A percentile compares a stretch with the other conserved stretches of the same genome.
These are phyloP conservation scores for Wickerhamomyces bovis DNA, from an alignment of 805 yeast genomes.

Conservation along the genomic window DNA sequence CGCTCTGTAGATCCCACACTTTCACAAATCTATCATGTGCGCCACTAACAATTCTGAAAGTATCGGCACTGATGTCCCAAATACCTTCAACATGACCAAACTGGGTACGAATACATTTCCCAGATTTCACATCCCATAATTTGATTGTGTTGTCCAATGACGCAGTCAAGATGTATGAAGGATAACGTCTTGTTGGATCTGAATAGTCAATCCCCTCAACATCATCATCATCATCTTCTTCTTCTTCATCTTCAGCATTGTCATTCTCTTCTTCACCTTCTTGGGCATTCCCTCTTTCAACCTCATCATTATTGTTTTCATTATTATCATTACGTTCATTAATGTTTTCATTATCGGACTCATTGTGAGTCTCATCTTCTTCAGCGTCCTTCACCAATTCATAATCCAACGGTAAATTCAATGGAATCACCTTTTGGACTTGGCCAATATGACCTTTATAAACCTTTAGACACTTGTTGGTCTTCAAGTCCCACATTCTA, in stretches of 20 bases:
- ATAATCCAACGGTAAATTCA: conserved; percentile 61
- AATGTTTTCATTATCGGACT: conserved; percentile 11
- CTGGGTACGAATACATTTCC: conserved; percentile 86
- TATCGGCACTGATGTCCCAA: conserved; percentile 95
- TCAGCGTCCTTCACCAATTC: conserved; percentile 38
- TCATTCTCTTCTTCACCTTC: conserved; percentile 8
- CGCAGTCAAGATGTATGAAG: conserved; percentile 81
- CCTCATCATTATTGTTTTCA: conserved; percentile 10
- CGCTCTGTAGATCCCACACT: conserved; percentile 94
- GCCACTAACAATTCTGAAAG: conserved; percentile 89
- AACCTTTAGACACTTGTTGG: conserved; percentile 71
- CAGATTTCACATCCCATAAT: conserved; percentile 83
- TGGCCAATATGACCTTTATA: conserved; percentile 91
- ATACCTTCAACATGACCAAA: conserved; percentile 98
- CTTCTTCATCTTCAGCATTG: conserved; percentile 18
- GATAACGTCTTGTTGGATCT: conserved; percentile 38
- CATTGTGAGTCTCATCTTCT: conserved; percentile 15
- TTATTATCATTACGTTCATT: conserved; percentile 18
- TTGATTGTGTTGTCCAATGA: conserved; percentile 91
- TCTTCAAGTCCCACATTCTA: conserved; percentile 87
- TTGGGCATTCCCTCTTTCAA: conserved; percentile 8
- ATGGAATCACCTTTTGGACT: conserved; percentile 87
- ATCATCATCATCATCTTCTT: conserved; percentile 20
- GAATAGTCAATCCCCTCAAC: conserved; percentile 22
- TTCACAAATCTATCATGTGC: conserved; percentile 87